phyloP scores from a whole-genome alignment of 2,329 filamentous ascomycete species.

The Colletotrichum sp. region DNA sequence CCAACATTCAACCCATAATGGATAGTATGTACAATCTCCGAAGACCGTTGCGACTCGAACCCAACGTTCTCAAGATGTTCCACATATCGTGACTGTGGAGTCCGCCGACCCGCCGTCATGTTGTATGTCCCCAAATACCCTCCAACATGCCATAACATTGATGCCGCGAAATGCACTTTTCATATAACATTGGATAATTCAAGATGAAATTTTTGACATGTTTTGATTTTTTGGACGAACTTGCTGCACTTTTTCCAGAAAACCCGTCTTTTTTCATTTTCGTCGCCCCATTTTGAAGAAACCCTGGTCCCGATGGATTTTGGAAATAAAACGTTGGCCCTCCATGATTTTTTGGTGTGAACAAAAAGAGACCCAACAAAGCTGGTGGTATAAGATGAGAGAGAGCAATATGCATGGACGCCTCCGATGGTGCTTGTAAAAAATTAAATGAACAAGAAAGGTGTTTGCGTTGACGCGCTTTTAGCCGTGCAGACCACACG shows the following conservation, averaged over 20 bases:
- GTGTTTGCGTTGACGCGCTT: not conserved
- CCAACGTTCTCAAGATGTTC: no score
- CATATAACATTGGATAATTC: not conserved
- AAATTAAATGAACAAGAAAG: conserved; percentile 16
- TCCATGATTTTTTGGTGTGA: not conserved
- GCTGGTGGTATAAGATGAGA: conserved; percentile 22
- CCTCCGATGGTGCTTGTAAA: conserved; percentile 5
- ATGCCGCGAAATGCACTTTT: conserved; percentile 2
- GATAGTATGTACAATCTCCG: no score
- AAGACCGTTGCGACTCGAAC: no score
- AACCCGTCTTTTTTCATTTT: not conserved
- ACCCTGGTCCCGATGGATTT: conserved; percentile 12
- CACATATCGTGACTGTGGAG: not conserved
- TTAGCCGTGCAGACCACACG: conserved; percentile 44
- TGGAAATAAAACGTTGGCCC: not conserved
- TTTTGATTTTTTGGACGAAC: not conserved
- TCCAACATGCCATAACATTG: not conserved
- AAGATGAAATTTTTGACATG: not conserved
- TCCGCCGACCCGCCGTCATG: not conserved
- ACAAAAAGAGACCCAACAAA: conserved; percentile 5
- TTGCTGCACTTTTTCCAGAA: not conserved
- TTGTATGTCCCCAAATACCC: not conserved
- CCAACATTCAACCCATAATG: no score
- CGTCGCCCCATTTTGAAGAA: conserved; percentile 4
- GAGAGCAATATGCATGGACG: conserved; percentile 20